Conservation (phyloP, 1,284 basidiomycete genomes). For the Ceratobasidium theobromae region DNA sequence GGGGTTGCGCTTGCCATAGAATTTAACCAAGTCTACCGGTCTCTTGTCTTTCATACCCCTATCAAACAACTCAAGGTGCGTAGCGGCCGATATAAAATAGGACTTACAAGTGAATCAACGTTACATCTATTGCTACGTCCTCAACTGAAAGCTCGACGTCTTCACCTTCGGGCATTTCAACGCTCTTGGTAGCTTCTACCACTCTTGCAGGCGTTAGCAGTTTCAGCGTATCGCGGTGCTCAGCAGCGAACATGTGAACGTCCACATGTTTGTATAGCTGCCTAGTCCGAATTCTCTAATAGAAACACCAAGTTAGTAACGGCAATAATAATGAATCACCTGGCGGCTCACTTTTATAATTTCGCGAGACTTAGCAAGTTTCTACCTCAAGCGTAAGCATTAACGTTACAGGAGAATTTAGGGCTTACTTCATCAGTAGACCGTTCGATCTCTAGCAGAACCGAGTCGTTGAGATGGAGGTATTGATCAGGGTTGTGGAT, state of each 20-base stretch:
- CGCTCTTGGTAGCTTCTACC: conserved; percentile 51
- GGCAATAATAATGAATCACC: neutral
- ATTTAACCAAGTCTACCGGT: conserved; percentile 65
- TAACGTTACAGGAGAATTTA: neutral
- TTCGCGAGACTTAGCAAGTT: conserved; percentile 56
- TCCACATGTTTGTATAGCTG: conserved; percentile 70
- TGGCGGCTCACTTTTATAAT: conserved; percentile 48
- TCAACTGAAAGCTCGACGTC: conserved; percentile 46
- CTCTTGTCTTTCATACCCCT: conserved; percentile 66
- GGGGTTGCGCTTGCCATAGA: conserved; percentile 69
- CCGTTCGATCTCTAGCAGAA: conserved; percentile 60
- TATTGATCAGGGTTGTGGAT: conserved; percentile 62
- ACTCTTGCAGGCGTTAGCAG: conserved; percentile 58
- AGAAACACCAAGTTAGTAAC: neutral
- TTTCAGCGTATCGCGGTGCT: conserved; percentile 46
- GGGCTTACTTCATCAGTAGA: conserved; percentile 51
- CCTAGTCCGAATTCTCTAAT: conserved; percentile 45
- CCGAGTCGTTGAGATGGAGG: conserved; percentile 64
- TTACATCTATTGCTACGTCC: conserved; percentile 64
- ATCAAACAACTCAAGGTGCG: neutral
- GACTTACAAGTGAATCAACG: conserved; percentile 58
- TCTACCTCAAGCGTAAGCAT: conserved; percentile 45
- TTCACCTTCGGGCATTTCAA: conserved; percentile 36
- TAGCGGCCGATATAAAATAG: neutral
- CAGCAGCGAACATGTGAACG: conserved; percentile 60